Base-by-base conservation (phyloP, 768 basidiomycete species). In the Lentinula sp. region DNA sequence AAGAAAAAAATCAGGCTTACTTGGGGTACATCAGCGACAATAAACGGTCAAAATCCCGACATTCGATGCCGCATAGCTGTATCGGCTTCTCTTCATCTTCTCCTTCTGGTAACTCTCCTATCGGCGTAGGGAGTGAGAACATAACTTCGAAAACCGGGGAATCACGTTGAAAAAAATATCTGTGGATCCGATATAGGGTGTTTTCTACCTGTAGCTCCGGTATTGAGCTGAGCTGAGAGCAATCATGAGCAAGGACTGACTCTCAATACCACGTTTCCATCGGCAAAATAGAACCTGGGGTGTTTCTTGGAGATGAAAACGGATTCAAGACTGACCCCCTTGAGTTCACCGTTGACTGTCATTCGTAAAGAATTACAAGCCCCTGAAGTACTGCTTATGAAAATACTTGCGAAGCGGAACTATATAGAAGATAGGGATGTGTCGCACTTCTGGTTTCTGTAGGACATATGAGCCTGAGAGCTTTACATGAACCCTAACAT, bases 21-120 rank as follows among this genome's bases (percentile, higher is more conserved):
- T 75, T 72, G 20, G 84, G 82, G 61, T 81, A 84, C 39, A 85
- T 75, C 4, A 85, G 74, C 73, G 80, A 80, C 2, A 85, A 75
- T 55, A 85, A 77, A 2, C 80, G 76, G 36, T 76, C 74, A 61
- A 86, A 85, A 63, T 84, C 82, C 18, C 72, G 68, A 13, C 76
- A 73, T 20, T 73, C 70, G 28, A 80, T 72, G 18, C 81, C 79
- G 20, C 76, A 77, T 10, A 86, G 71, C 2, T 72, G 68, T 58
- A 81, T 77, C 5, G 79, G 76, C 35, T 76, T 71, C 3, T 32
- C 12, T 50, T 77, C 75, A 0, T 61, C 62, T 46, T 64, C 66
- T 10, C 74, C 73, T 58, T 65, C 58, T n/a, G 58, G 43, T 3
- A 16, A 28, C 23, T 62, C 63, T 71, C 8, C 60, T 68, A 70